Base-by-base conservation (phyloP, 208 protist species). In the Balamuthia mandrillaris region DNA sequence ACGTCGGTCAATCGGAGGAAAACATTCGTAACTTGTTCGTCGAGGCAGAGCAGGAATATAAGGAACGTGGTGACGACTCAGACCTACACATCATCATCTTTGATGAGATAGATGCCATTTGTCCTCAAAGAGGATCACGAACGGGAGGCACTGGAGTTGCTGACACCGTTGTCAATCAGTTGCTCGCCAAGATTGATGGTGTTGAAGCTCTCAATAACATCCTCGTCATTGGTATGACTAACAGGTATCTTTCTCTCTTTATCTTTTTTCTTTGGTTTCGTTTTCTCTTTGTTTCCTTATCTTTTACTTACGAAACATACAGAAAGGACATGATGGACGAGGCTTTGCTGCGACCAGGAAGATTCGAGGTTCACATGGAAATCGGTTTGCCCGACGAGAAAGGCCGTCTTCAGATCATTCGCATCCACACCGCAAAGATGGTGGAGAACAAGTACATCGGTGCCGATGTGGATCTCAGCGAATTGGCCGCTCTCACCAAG, bases 171-270 rank as follows among this genome's bases (percentile, higher is more conserved):
- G 97, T 99, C 14, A 99, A 99, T 89, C 97, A 99, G 92, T 94
- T 99, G 7, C 95, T 99, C 60, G 94, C 96, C 33, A 99, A 98
- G 86, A 98, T 99, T 78, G 95, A 98, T 75, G 97, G 98, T 85
- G 96, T 99, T n/a, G 96, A 98, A 54, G 91, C 94, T 18, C 83
- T 97, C 9, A 98, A 99, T 91, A 99, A 99, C 89, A 96, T 99
- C 37, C 90, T 99, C 3, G 88, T 99, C 41, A 98, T 99, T 84
- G 98, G 97, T 65, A 99, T 99, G 97, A 99, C 98, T 10, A 99
- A 99, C 90, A 89, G 97, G 51, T n/a, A n/a, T n/a, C n/a, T n/a
- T n/a, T n/a, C n/a, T n/a, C n/a, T n/a, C n/a, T n/a, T n/a, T n/a
- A n/a, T n/a, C n/a, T n/a, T n/a, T n/a, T n/a, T n/a, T n/a, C n/a